Conservation (phyloP, 768 basidiomycete species). For the Tylopilus cervinicoccineus region DNA sequence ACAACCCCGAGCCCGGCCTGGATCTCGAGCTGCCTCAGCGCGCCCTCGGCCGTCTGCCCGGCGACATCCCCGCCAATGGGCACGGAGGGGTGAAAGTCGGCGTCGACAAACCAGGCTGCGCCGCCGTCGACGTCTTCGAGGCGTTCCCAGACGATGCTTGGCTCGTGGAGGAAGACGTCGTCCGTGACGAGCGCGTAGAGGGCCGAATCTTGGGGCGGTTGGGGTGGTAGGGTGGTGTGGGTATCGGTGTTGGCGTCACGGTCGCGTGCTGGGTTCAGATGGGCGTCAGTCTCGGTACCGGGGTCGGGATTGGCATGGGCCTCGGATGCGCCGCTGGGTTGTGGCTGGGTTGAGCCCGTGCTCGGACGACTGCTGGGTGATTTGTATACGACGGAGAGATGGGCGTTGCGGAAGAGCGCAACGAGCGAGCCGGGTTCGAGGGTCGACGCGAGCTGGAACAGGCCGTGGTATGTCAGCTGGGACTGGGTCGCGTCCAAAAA, state of each 20-base stretch:
- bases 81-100: constrained; percentile 54
- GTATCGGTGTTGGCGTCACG: too few relatives aligned
- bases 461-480: constrained; percentile 84
- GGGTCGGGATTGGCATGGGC: background rate
- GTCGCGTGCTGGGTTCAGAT: too few relatives aligned
- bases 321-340: background rate
- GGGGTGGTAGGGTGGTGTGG: background rate
- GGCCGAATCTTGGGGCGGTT: constrained; percentile 33
- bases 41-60: constrained; percentile 63
- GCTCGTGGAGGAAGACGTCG: constrained; percentile 71
- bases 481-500: constrained; percentile 72
- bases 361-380: constrained; percentile 14
- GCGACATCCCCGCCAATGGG: constrained; percentile 82
- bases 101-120: constrained; percentile 74
- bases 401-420: constrained; percentile 90
- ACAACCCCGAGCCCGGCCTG: constrained; percentile 36
- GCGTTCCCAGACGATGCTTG: constrained; percentile 85
- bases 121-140: constrained; percentile 85
- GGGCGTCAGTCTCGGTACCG: background rate
- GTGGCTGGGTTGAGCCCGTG: background rate
- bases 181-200: constrained; percentile 87
- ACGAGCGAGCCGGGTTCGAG: constrained; percentile 55
- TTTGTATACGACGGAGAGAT: constrained; percentile 84
- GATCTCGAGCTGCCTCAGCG: constrained; percentile 47
- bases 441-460: constrained; percentile 66